phyloP scores from a whole-genome alignment of 176 grass and related monocot species.

The Tuctoria greenei region DNA sequence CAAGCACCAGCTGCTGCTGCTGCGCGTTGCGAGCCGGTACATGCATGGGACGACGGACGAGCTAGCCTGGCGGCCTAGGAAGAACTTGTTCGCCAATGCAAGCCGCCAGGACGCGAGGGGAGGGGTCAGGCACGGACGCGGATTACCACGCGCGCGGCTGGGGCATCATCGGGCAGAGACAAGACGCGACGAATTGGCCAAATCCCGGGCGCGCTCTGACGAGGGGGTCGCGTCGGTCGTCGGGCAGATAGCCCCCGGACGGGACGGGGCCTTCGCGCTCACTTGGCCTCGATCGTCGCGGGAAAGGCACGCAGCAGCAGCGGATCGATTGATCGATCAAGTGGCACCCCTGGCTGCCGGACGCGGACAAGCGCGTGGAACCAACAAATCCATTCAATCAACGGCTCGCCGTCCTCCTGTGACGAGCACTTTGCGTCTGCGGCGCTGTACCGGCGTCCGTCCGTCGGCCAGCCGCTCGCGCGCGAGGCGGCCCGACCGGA shows the following conservation, averaged over 20 bases:
- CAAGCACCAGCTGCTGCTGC: not conserved
- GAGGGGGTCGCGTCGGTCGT: conserved; percentile 26
- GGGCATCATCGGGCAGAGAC: conserved; percentile 15
- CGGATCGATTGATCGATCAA: not conserved
- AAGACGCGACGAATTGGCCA: conserved; percentile 36
- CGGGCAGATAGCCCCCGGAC: not conserved
- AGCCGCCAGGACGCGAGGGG: not conserved
- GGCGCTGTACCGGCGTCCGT: not conserved
- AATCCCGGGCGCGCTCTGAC: not conserved
- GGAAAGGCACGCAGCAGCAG: not conserved
- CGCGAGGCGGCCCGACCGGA: not conserved
- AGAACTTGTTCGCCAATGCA: not conserved
- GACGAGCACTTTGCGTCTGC: too few species aligned
- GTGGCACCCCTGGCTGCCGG: not conserved
- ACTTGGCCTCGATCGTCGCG: not conserved
- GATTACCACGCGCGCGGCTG: conserved; percentile 13
- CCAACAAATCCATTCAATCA: not conserved
- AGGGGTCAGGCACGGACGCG: not conserved
- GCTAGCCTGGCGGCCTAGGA: not conserved
- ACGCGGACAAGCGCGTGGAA: conserved; percentile 28
- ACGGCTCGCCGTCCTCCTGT: not conserved
- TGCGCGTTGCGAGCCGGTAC: not conserved
- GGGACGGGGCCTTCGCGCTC: conserved; percentile 19
- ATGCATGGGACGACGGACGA: not conserved
- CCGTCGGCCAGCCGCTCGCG: not conserved